Evolutionary conservation across 805 yeast genomes (phyloP).

Genomic region (Lipomyces oligophaga): DNA sequence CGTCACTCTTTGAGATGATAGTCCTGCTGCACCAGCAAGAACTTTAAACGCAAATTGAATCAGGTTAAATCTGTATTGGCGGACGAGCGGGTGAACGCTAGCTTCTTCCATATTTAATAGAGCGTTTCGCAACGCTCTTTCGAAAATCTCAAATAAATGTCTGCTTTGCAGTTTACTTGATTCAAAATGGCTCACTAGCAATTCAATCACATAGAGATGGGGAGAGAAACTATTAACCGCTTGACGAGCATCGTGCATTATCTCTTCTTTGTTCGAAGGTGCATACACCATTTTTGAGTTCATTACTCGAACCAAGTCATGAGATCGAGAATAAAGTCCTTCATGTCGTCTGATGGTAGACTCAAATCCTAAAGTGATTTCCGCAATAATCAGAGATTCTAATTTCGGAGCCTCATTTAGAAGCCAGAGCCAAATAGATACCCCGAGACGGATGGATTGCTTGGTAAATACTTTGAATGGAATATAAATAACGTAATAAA

Average conservation of each 20-base stretch:
- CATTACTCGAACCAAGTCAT: conserved; percentile 47
- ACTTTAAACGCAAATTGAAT: conserved; percentile 65
- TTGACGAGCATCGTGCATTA: conserved; percentile 49
- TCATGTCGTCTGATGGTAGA: conserved; percentile 51
- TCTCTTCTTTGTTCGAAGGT: conserved; percentile 66
- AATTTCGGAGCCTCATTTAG: conserved; percentile 61
- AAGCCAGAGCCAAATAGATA: conserved; percentile 75
- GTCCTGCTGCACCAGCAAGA: conserved; percentile 51
- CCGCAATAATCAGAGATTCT: conserved; percentile 60
- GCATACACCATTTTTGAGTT: conserved; percentile 80
- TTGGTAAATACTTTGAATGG: conserved; percentile 70
- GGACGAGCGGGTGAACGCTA: conserved; percentile 77
- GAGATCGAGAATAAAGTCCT: conserved; percentile 57
- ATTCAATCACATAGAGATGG: conserved; percentile 62
- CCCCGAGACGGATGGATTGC: conserved; percentile 57
- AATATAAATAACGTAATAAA: conserved; percentile 43
- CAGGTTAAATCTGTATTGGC: conserved; percentile 70
- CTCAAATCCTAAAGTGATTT: conserved; percentile 68
- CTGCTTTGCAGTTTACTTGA: conserved; percentile 70
- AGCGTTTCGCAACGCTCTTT: conserved; percentile 46
- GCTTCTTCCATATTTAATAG: conserved; percentile 57
- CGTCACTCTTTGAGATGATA: conserved; percentile 46
- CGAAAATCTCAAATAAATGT: conserved; percentile 64
- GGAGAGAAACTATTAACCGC: conserved; percentile 56
- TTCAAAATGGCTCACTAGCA: conserved; percentile 73